Evolutionary conservation across 495 filamentous ascomycete genomes (phyloP).

Genomic region (Aspergillus asperescens): DNA sequence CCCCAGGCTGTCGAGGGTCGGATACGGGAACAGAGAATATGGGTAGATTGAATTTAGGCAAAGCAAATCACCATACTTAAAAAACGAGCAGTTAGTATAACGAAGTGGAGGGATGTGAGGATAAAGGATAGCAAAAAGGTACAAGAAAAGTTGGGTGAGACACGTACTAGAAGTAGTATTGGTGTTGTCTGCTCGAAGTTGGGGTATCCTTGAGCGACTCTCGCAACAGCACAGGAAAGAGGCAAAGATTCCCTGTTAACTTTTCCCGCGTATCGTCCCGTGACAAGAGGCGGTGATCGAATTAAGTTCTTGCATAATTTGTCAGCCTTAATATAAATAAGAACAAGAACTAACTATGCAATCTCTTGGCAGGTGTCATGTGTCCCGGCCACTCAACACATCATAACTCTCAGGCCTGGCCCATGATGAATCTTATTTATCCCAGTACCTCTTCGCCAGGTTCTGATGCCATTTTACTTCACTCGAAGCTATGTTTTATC

Average conservation of each 20-base stretch:
- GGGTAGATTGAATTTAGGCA: not conserved
- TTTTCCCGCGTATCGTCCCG: not conserved
- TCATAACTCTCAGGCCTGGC: not conserved
- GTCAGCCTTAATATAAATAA: not conserved
- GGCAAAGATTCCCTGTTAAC: not conserved
- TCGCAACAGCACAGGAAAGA: not conserved
- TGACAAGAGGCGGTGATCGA: not conserved
- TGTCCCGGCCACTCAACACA: not conserved
- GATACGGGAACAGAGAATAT: not conserved
- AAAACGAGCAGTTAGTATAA: not conserved
- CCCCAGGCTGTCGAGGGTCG: not conserved
- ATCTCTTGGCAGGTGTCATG: conserved; percentile 5
- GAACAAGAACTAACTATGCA: not conserved
- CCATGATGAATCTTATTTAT: not conserved
- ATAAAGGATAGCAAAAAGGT: not conserved
- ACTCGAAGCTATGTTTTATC: not conserved
- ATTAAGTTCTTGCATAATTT: not conserved
- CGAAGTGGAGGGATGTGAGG: not conserved
- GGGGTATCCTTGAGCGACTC: not conserved
- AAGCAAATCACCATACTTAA: not conserved
- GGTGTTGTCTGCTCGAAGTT: not conserved
- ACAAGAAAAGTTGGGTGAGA: not conserved
- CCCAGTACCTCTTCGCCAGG: not conserved
- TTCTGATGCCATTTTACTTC: not conserved
- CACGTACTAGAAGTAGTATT: not conserved